Base-by-base conservation (phyloP, 768 basidiomycete genomes). In the Naganishia onofrii region DNA sequence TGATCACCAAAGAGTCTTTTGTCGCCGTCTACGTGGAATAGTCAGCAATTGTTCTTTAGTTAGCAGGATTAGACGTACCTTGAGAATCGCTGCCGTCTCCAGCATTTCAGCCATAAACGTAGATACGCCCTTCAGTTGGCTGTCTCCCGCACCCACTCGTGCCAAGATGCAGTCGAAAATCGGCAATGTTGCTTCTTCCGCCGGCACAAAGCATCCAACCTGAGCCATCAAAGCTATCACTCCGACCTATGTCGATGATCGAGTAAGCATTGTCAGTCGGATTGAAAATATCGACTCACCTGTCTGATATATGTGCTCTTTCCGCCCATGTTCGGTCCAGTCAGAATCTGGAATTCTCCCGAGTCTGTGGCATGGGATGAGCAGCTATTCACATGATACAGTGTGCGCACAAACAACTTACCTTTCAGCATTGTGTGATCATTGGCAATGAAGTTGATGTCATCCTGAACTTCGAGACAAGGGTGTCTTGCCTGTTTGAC, bases 91-190 rank as follows among this genome's bases (percentile, higher is more conserved):
- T 0, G 96, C 94, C 0, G 94, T 98, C 81, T 99, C 96, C 32
- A 99, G 85, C 96, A 98, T 98, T 81, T 99, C 96, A 1, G 93
- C 94, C 95, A 98, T 98, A 80, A 99, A 99, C 0, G 95, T 99
- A 29, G 93, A 95, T 0, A 99, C 92, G 13, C 96, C 96, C 81
- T 96, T 98, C 54, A 98, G 83, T 78, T 98, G 95, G 79, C 91
- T 94, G 79, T 99, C 96, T 0, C 96, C 96, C 0, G 96, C 96
- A 10, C 96, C 96, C 1, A 99, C 95, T 72, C 96, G 86, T 69
- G 95, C 96, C 13, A 98, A 82, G 53, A 99, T 88, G 2, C 93
- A 96, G 80, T 99, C 96, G 70, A 98, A 98, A 65, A 98, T 87
- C 0, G 96, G 96, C 0, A 98, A 74, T 31, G 86, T 84, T 0